Percentiles rank a stretch among this genome's conserved stretches.
phyloP scores from a whole-genome alignment of 768 basidiomycete genomes.

The Podaxis rugospora region DNA sequence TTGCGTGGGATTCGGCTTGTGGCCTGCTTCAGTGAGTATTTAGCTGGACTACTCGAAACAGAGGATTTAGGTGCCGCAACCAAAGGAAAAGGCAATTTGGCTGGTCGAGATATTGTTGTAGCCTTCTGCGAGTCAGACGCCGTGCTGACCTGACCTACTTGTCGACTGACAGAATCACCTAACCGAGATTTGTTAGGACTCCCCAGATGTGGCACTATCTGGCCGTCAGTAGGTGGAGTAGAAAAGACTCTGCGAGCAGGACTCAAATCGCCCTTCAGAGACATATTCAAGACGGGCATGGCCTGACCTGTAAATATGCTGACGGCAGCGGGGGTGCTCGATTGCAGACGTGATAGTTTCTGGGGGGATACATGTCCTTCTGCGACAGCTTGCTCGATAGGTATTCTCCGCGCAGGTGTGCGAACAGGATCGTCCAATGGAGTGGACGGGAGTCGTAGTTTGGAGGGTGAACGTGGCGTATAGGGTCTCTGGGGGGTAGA shows the following conservation, averaged over 20 bases:
- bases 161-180: background rate
- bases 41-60: constrained; percentile 23
- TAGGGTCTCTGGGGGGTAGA: constrained; percentile 13
- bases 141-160: background rate
- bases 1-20: constrained; percentile 60
- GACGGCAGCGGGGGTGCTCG: constrained; percentile 14
- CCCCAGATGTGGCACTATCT: background rate
- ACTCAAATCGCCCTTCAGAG: constrained; percentile 2
- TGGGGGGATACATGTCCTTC: constrained; percentile 47
- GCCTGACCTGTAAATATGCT: constrained; percentile 3
- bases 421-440: constrained; percentile 34
- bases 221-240: background rate
- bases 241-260: constrained; percentile 12
- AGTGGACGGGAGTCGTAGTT: constrained; percentile 24
- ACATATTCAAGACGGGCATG: constrained; percentile 8
- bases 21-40: constrained; percentile 46
- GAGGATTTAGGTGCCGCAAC: constrained; percentile 12
- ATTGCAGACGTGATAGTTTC: constrained; percentile 33
- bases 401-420: constrained; percentile 65
- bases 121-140: background rate
- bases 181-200: constrained; percentile 12
- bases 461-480: constrained; percentile 19
- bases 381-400: constrained; percentile 46
- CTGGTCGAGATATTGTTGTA: background rate
- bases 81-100: constrained; percentile 33